Percentiles rank a stretch among this genome's conserved stretches.
phyloP scores from a whole-genome alignment of 345 rosid species.

The Clarkia xantiana region DNA sequence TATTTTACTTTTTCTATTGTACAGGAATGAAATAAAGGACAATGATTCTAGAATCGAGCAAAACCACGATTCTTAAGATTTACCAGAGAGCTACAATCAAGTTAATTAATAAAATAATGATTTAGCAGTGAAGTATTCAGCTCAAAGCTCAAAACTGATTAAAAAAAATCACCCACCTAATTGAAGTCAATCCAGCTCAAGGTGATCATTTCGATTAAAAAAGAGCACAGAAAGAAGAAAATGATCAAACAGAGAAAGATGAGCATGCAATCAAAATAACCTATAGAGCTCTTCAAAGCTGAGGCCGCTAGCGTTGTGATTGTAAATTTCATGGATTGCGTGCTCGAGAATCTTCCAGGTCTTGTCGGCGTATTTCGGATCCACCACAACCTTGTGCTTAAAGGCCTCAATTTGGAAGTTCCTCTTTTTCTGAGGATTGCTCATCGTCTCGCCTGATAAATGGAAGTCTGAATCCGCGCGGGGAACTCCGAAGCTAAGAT shows the following conservation, averaged over 20 bases:
- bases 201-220: neutral
- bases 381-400: slow-evolving; percentile 93
- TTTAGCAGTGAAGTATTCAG: too few relatives aligned
- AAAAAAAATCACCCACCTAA: too few relatives aligned
- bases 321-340: slow-evolving; percentile 96
- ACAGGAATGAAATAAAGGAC: too few relatives aligned
- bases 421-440: slow-evolving; percentile 85
- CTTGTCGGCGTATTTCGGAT: slow-evolving; percentile 94
- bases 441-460: slow-evolving; percentile 26
- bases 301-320: slow-evolving; percentile 96
- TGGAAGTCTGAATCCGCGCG: neutral
- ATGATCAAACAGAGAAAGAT: neutral
- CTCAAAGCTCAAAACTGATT: too few relatives aligned
- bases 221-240: neutral
- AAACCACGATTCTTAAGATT: too few relatives aligned
- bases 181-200: too few relatives aligned
- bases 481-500: neutral
- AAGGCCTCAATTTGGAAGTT: slow-evolving; percentile 98
- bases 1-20: too few relatives aligned
- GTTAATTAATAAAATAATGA: too few relatives aligned
- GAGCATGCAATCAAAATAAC: slow-evolving; percentile 14
- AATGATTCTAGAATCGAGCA: too few relatives aligned
- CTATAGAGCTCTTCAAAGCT: slow-evolving; percentile 98
- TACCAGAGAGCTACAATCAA: too few relatives aligned
- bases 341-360: slow-evolving; percentile 97